These are phyloP conservation scores for Macadamia tetraphylla DNA, from an alignment of 164 flowering plant species.

Conservation along the genomic window DNA sequence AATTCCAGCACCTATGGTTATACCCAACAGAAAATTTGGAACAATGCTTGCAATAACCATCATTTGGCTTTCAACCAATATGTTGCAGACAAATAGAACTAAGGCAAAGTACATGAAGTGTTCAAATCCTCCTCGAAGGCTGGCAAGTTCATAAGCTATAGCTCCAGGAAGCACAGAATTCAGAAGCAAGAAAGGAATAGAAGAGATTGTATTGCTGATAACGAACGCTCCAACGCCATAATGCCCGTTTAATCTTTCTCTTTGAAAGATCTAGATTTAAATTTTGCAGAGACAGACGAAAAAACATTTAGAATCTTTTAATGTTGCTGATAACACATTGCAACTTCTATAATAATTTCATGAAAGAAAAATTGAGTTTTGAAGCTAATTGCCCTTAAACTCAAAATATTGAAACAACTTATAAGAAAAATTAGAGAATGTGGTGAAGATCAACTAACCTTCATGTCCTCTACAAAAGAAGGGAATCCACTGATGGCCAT, in stretches of 20 bases:
- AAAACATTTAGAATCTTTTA: background rate
- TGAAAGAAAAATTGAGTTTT: too few relatives aligned
- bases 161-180: constrained; percentile 43
- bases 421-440: background rate
- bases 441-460: constrained; percentile 19
- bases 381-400: too few relatives aligned
- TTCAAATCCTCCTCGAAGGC: constrained; percentile 31
- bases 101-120: constrained; percentile 37
- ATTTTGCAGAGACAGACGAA: background rate
- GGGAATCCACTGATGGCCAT: constrained; percentile 59
- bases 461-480: constrained; percentile 54
- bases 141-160: constrained; percentile 40
- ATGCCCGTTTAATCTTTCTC: constrained; percentile 60
- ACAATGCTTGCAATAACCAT: constrained; percentile 57
- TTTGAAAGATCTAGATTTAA: constrained; percentile 28
- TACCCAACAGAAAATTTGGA: constrained; percentile 60
- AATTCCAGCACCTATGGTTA: constrained; percentile 52
- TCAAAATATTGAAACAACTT: background rate
- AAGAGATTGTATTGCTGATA: constrained; percentile 48
- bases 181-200: constrained; percentile 43
- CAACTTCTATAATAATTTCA: background rate
- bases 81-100: constrained; percentile 28
- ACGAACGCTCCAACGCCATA: constrained; percentile 48
- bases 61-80: constrained; percentile 61
- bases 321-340: background rate